Percentiles rank a stretch among this genome's conserved stretches.
Conservation (phyloP, 108 stramenopile species). For the Pseudonitzschia pungens region DNA sequence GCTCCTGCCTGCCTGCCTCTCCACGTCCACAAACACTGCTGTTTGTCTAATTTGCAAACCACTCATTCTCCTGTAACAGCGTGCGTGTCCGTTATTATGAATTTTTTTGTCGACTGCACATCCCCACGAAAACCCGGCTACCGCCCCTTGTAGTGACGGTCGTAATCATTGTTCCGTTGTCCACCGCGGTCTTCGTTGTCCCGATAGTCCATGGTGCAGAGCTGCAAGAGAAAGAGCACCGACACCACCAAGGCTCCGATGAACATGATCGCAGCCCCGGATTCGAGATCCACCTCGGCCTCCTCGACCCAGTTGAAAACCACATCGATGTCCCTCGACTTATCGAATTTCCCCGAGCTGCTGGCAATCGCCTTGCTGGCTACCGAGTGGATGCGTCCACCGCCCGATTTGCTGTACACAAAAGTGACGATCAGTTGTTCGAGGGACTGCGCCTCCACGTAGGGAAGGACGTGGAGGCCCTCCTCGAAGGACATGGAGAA, state of each 20-base stretch:
- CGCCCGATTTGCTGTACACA: conserved; percentile 38
- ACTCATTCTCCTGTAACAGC: too few species aligned
- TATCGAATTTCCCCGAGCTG: background rate
- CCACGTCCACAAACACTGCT: background rate
- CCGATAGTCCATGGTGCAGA: conserved; percentile 14
- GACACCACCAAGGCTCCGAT: conserved; percentile 27
- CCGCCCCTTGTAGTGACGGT: conserved; percentile 1
- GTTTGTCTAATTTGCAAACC: background rate
- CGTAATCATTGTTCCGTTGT: background rate
- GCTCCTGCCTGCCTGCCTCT: too few species aligned
- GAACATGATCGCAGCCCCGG: conserved; percentile 33
- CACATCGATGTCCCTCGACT: conserved; percentile 10
- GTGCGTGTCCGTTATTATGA: too few species aligned
- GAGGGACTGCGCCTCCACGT: conserved; percentile 20
- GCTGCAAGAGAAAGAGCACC: conserved; percentile 32
- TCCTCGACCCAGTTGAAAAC: conserved; percentile 46
- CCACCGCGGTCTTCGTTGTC: background rate
- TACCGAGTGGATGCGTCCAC: conserved; percentile 38
- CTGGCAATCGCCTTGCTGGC: conserved; percentile 12
- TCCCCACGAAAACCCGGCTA: background rate
- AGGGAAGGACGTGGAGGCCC: conserved; percentile 32
- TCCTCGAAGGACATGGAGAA: conserved; percentile 49
- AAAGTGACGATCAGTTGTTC: conserved; percentile 35
- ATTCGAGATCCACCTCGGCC: conserved; percentile 23
- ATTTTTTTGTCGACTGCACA: too few species aligned